A percentile compares a stretch with the other conserved stretches of the same genome.
These are phyloP conservation scores for Aspergillus avenaceus DNA, from an alignment of 495 filamentous ascomycete genomes.

Conservation along the genomic window DNA sequence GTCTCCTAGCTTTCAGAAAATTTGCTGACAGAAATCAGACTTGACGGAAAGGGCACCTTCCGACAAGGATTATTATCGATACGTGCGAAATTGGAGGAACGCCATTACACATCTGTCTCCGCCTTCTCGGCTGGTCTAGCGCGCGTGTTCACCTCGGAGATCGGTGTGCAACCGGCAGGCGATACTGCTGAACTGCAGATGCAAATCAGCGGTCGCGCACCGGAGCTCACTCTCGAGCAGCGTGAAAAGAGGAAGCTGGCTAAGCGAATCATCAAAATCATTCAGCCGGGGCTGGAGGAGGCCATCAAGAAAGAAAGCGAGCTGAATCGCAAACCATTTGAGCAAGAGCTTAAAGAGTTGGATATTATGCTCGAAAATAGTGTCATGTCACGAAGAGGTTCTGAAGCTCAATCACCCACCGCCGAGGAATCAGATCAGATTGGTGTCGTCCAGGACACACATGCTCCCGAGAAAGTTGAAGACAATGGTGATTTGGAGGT, in stretches of 20 bases:
- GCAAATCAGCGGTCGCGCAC: conserved; percentile 49
- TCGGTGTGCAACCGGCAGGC: conserved; percentile 52
- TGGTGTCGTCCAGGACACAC: conserved; percentile 5
- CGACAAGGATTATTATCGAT: conserved; percentile 58
- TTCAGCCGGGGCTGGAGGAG: conserved; percentile 72
- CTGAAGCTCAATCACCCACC: conserved; percentile 29
- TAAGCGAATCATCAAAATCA: conserved; percentile 76
- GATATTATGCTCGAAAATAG: conserved; percentile 64
- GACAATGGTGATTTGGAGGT: conserved; percentile 18
- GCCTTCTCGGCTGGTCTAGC: conserved; percentile 70
- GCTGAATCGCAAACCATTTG: conserved; percentile 62
- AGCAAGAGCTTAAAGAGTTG: conserved; percentile 67
- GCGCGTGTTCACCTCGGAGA: conserved; percentile 61
- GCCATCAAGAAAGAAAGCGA: conserved; percentile 78
- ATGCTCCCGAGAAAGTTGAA: conserved; percentile 19
- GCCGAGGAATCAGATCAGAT: conserved; percentile 16
- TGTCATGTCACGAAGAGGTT: conserved; percentile 42
- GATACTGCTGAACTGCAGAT: conserved; percentile 50
- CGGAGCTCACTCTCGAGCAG: conserved; percentile 57
- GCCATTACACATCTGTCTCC: conserved; percentile 71
- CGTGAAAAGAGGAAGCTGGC: conserved; percentile 66
- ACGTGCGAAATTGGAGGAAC: conserved; percentile 61
- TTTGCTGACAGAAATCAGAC: conserved; percentile 49
- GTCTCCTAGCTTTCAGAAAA: neutral
- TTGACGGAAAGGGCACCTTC: conserved; percentile 71